phyloP scores from a whole-genome alignment of 345 rosid species.

The Conringia planisiliqua region DNA sequence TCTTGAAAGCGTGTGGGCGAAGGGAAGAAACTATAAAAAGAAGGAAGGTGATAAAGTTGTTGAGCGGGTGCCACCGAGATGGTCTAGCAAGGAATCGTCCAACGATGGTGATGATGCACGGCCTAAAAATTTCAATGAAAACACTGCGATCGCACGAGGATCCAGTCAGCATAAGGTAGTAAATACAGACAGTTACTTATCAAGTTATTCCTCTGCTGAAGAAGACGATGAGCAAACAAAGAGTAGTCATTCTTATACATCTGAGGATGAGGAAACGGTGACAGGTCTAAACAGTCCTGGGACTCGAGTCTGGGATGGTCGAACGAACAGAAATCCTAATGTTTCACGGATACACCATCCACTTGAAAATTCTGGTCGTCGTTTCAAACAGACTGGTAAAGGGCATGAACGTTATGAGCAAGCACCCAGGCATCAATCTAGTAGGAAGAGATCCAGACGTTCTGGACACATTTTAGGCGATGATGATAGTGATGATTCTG shows the following conservation, averaged over 20 bases:
- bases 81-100: constrained; percentile 32
- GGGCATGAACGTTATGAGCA: constrained; percentile 49
- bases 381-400: constrained; percentile 44
- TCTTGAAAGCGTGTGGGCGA: constrained; percentile 96
- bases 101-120: constrained; percentile 35
- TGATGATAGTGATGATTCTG: constrained; percentile 74
- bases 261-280: constrained; percentile 80
- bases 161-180: constrained; percentile 30
- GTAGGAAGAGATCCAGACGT: constrained; percentile 70
- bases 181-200: constrained; percentile 37
- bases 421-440: constrained; percentile 43
- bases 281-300: constrained; percentile 89
- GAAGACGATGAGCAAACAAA: constrained; percentile 54
- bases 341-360: constrained; percentile 90
- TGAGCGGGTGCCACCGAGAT: constrained; percentile 30
- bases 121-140: constrained; percentile 24
- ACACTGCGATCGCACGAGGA: constrained; percentile 23
- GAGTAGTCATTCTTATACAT: constrained; percentile 61
- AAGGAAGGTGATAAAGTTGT: constrained; percentile 38
- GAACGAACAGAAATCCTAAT: constrained; percentile 66
- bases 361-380: constrained; percentile 69
- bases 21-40: constrained; percentile 80
- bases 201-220: constrained; percentile 45
- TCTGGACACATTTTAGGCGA: constrained; percentile 68
- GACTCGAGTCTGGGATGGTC: constrained; percentile 97